Evolutionary conservation across 495 filamentous ascomycete species (phyloP).

Genomic region (Neurospora sublineolata): DNA sequence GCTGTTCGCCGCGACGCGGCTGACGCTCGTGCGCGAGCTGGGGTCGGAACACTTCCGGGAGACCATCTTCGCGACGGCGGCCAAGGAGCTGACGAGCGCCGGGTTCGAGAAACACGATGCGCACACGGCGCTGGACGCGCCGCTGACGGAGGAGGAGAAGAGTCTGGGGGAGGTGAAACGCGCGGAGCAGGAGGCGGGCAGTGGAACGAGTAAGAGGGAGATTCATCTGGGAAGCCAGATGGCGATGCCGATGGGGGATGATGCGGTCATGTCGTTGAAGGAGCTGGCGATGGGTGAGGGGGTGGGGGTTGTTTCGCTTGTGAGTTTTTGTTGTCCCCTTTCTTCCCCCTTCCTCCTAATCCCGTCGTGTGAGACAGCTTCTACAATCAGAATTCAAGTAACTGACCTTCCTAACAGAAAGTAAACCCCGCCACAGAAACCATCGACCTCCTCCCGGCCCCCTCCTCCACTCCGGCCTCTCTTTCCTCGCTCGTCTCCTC

Average conservation of each 20-base stretch:
- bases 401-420: constrained; percentile 30
- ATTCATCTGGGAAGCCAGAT: constrained; percentile 47
- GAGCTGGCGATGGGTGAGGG: too few relatives aligned
- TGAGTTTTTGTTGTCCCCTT: too few relatives aligned
- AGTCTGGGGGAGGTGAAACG: constrained; percentile 63
- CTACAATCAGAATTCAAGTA: too few relatives aligned
- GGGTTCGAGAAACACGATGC: constrained; percentile 71
- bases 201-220: constrained; percentile 54
- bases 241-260: constrained; percentile 56
- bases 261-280: constrained; percentile 26
- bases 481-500: constrained; percentile 17
- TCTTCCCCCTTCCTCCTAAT: too few relatives aligned
- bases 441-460: constrained; percentile 54
- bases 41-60: constrained; percentile 79
- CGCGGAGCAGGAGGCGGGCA: constrained; percentile 67
- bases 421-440: constrained; percentile 69
- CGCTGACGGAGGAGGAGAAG: constrained; percentile 82
- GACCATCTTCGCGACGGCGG: constrained; percentile 63
- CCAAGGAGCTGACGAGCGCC: constrained; percentile 55
- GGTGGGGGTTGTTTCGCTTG: too few relatives aligned
- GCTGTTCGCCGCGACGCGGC: constrained; percentile 80
- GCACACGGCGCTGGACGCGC: constrained; percentile 53
- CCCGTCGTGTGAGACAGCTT: too few relatives aligned
- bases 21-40: constrained; percentile 74
- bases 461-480: constrained; percentile 21